phyloP scores from a whole-genome alignment of 2,329 filamentous ascomycete species.

The Sporothrix sp. region DNA sequence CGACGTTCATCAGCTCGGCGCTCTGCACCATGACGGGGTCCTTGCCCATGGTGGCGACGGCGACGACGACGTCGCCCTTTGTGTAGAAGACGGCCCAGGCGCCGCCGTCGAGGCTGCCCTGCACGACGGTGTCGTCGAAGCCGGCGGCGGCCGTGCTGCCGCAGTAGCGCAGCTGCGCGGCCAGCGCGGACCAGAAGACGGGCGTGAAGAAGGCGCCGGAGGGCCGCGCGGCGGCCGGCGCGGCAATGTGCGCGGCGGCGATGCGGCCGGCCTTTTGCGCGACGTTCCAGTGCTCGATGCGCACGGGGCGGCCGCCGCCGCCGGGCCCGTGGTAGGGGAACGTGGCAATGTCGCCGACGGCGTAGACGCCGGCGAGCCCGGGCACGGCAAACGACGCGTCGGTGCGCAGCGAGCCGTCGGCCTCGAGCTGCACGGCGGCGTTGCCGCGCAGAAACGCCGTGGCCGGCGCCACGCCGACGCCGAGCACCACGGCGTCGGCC shows the following conservation, averaged over 20 bases:
- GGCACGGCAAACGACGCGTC: slow-evolving; percentile 70
- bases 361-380: slow-evolving; percentile 75
- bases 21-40: slow-evolving; percentile 79
- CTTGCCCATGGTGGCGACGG: slow-evolving; percentile 80
- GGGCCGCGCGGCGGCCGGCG: slow-evolving; percentile 43
- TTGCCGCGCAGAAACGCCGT: slow-evolving; percentile 75
- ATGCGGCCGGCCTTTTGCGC: slow-evolving; percentile 84
- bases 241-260: slow-evolving; percentile 67
- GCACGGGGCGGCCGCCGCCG: slow-evolving; percentile 58
- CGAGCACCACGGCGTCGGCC: slow-evolving; percentile 84
- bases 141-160: slow-evolving; percentile 64
- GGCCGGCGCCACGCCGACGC: slow-evolving; percentile 77
- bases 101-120: slow-evolving; percentile 63
- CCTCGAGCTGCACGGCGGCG: slow-evolving; percentile 56
- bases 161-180: slow-evolving; percentile 83
- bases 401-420: slow-evolving; percentile 77
- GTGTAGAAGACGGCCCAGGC: slow-evolving; percentile 88
- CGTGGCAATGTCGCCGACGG: slow-evolving; percentile 88
- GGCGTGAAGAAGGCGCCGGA: slow-evolving; percentile 64
- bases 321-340: slow-evolving; percentile 91
- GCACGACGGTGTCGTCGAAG: slow-evolving; percentile 76
- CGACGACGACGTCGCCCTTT: slow-evolving; percentile 76
- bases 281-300: slow-evolving; percentile 98
- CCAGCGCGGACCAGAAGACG: slow-evolving; percentile 93
- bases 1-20: slow-evolving; percentile 73